These are phyloP conservation scores for Phytophthora uliginosa DNA, from an alignment of 352 stramenopile genomes.

Conservation along the genomic window DNA sequence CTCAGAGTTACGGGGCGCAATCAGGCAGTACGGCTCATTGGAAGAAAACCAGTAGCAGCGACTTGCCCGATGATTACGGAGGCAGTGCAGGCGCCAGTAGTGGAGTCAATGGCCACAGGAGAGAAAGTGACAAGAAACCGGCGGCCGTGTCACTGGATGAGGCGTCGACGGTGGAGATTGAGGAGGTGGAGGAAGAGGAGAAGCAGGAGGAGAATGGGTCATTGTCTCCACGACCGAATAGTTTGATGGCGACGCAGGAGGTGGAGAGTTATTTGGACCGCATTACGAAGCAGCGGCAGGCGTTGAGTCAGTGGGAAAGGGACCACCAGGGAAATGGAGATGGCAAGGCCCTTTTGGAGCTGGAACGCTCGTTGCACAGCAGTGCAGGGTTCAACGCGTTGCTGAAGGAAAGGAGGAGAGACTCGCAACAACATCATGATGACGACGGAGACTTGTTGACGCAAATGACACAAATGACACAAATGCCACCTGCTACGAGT, in stretches of 20 bases:
- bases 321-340: constrained; percentile 19
- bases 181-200: constrained; percentile 4
- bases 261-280: constrained; percentile 62
- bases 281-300: constrained; percentile 60
- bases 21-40: constrained; percentile 18
- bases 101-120: not conserved
- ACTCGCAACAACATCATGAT: constrained; percentile 27
- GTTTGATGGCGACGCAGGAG: constrained; percentile 60
- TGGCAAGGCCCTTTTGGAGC: constrained; percentile 24
- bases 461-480: constrained; percentile 45
- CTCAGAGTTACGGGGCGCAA: constrained; percentile 32
- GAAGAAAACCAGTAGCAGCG: constrained; percentile 53
- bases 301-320: constrained; percentile 59
- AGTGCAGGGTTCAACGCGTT: constrained; percentile 35
- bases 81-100: constrained; percentile 11
- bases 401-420: constrained; percentile 28
- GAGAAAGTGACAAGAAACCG: constrained; percentile 15
- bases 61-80: constrained; percentile 53
- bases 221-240: constrained; percentile 14
- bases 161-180: constrained; percentile 18
- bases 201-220: constrained; percentile 1
- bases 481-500: constrained; percentile 36
- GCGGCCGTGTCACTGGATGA: constrained; percentile 20
- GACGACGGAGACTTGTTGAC: constrained; percentile 35
- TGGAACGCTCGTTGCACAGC: constrained; percentile 34